Evolutionary conservation across 1,284 basidiomycete species (phyloP), one percentile per base, ranked within the genome.

Genomic region (Phylloporus gajari): DNA sequence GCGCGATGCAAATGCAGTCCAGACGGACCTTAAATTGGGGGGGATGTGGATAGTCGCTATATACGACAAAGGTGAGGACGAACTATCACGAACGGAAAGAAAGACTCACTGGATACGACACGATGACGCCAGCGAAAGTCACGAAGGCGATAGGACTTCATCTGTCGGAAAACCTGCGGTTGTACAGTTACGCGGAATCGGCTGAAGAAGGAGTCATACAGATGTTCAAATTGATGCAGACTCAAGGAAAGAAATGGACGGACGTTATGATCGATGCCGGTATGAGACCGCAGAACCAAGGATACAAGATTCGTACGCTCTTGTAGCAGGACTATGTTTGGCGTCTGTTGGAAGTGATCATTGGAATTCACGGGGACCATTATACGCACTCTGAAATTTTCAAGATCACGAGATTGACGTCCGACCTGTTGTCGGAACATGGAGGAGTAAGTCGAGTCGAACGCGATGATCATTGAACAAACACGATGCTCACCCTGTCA

Each of bases 331-430:
- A 70, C 17, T 70, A 46, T 30, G 7, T 70, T 3, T 67, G 66
- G 61, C 40, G 40, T 17, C 42, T 70, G 7, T 2, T 70, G 15
- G 66, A 65, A 19, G n/a, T 15, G 3, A 40, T 70, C 25, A 30
- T 68, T 1, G 61, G 46, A n/a, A 67, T 65, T 0, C 23, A 53
- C 8, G 58, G 42, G 1, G 68, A 35, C 1, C 66, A 71, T 13
- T 71, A 71, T n/a, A 21, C 65, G 0, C 61, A 71, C 9, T 71
- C 70, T 0, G 42, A 59, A 6, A 68, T 71, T 2, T 71, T 71
- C 56, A 71, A 71, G 23, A 48, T 68, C 0, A 40, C 51, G 6
- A 5, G 19, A 0, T 5, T 71, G 3, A 71, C 27, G 8, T 21
- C 44, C 6, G 61, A 68, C 15, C 5, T 70, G 1, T 1, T 70